Evolutionary conservation across 2,329 filamentous ascomycete genomes (phyloP), one percentile per base, ranked within the genome.

Genomic region (Fusarium incarnatum): DNA sequence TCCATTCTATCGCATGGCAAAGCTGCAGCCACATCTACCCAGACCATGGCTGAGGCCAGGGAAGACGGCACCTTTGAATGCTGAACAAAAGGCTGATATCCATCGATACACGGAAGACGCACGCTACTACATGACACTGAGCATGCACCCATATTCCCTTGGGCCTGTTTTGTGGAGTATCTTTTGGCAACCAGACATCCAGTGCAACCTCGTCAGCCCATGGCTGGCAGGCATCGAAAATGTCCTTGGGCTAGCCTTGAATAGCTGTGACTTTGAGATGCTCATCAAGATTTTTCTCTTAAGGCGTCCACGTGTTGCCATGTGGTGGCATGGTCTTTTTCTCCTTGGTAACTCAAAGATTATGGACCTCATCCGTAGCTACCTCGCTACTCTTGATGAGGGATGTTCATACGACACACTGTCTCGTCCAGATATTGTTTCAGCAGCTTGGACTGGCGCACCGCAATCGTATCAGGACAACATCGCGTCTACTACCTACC

Each of bases 61-160:
- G 41, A 66, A 52, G 28, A 30, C 55, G 12, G 32, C 22, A 10
- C 20, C 52, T 12, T 47, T 72, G 22, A 57, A 65, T 40, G 34
- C 60, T 45, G 44, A 57, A 20, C 64, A 69, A 30, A 34, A 41
- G 20, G 53, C 70, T 13, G 63, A 67, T 16, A 53, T 75, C 23
- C 70, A 58, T 41, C 57, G 60, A 18, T 75, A 75, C 13, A 63
- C 68, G 8, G 42, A 42, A 22, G 73, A 75, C 25, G 60, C 70
- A 23, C 71, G 55, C 30, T 77, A 77, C 54, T 73, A 77, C 62
- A 77, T 78, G 76, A 77, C 76, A n/a, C 68, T 78, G 37, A 77
- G 76, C 58, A 73, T 76, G 72, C 70, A 75, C n/a, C 73, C 70
- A 15, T 60, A 63, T 23, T 60, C 68, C 23, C 50, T 76, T n/a